Base-by-base conservation (phyloP, 805 yeast genomes). In the Yamadazyma tumulicola region DNA sequence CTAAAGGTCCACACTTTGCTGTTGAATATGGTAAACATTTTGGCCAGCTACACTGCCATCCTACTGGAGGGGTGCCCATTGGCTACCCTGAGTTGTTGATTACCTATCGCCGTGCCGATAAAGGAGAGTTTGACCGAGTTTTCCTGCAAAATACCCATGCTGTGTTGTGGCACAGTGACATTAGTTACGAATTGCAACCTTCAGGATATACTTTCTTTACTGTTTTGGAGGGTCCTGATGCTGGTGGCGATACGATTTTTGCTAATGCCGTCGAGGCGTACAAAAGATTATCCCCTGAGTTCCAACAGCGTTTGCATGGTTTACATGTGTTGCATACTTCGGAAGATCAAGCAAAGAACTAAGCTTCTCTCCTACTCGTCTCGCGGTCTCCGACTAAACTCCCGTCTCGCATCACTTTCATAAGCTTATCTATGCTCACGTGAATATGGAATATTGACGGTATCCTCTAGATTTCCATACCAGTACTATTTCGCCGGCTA, bases 211-310 rank as follows among this genome's bases (percentile, higher is more conserved):
- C 94, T 0, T 72, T 80, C 42, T 78, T 84, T 49, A 67, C 76
- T 13, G 76, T 80, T 37, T 61, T 81, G 31, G 83, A 81, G 37
- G 69, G 66, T 7, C 71, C 68, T 12, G 75, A 71, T 15, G 55
- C 77, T 26, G 88, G 91, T 35, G 93, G 93, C 42, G 93, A 84
- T 55, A 84, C 86, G n/a, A 62, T 81, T 31, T 84, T 81, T 52
- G 74, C 85, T n/a, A 85, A 81, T 51, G 68, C 78, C 18, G 66
- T 68, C 23, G 87, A 81, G 54, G 87, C 86, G 8, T 84, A 79
- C 57, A 74, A 79, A 39, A 64, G 89, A 48, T 67, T 84, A 34
- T 81, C 89, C 1, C 83, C 84, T 16, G 72, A 64, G 19, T 73
- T 82, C 64, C 70, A 78, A 52, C 61, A 75, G 48, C 61, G 79